A percentile compares a stretch with the other conserved stretches of the same genome.
Conservation (phyloP, 495 filamentous ascomycete species). For the Chaetomium cochliodes region DNA sequence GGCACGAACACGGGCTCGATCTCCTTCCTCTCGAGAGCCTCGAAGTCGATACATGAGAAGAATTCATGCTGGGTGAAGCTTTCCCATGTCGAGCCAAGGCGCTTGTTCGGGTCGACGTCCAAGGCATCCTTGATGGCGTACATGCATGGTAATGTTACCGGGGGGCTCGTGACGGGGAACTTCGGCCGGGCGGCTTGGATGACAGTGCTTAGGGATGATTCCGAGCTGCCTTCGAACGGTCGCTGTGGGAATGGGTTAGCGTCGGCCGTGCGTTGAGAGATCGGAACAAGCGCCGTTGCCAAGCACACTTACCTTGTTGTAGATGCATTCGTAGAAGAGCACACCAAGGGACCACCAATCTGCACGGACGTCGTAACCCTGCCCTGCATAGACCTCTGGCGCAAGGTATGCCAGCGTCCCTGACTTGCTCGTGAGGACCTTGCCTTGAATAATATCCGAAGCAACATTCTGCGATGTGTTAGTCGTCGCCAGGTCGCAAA, state of each 20-base stretch:
- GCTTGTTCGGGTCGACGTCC: slow-evolving; percentile 72
- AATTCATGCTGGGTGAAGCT: slow-evolving; percentile 85
- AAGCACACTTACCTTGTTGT: slow-evolving; percentile 76
- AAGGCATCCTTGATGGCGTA: slow-evolving; percentile 81
- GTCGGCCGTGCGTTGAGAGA: slow-evolving; percentile 33
- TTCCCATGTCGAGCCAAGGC: slow-evolving; percentile 79
- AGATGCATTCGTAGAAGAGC: slow-evolving; percentile 97
- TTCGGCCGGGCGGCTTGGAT: slow-evolving; percentile 82
- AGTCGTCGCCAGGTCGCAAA: slow-evolving; percentile 20
- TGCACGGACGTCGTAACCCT: slow-evolving; percentile 80
- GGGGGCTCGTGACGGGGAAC: slow-evolving; percentile 84
- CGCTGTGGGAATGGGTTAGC: slow-evolving; percentile 52
- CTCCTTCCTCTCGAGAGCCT: slow-evolving; percentile 80
- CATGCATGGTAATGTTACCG: slow-evolving; percentile 79
- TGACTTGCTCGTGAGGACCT: slow-evolving; percentile 87
- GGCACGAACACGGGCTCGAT: slow-evolving; percentile 88
- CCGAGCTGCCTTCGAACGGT: slow-evolving; percentile 85
- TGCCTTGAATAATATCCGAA: slow-evolving; percentile 83
- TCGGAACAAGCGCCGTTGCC: background rate
- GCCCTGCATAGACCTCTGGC: slow-evolving; percentile 88
- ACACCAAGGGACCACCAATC: slow-evolving; percentile 99
- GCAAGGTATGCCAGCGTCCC: slow-evolving; percentile 95
- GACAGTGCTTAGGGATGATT: slow-evolving; percentile 72
- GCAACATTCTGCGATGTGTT: slow-evolving; percentile 78
- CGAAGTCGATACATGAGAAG: slow-evolving; percentile 84